Evolutionary conservation across 1,284 basidiomycete species (phyloP).

Genomic region (Ceratobasidium sp.): DNA sequence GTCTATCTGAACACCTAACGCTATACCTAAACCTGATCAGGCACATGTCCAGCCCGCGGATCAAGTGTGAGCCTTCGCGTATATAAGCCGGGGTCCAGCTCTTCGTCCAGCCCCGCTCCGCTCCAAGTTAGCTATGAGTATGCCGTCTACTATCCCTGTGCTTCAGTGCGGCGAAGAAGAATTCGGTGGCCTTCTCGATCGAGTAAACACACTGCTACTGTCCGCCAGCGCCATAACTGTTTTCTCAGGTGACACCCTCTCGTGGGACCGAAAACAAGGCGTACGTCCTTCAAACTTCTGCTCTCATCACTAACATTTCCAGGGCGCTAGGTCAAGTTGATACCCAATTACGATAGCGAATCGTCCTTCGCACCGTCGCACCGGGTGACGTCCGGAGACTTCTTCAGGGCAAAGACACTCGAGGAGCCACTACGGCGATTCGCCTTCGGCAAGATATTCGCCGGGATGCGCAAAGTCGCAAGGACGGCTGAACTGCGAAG

Average conservation of each 20-base stretch:
- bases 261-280: not conserved
- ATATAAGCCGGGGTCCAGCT: no score
- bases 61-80: no score
- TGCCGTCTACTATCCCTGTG: no score
- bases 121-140: no score
- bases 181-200: not conserved
- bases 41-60: no score
- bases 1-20: no score
- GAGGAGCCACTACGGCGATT: not conserved
- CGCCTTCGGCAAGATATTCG: not conserved
- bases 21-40: no score
- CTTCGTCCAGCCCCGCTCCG: no score
- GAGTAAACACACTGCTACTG: not conserved
- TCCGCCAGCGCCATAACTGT: not conserved
- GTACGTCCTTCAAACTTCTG: not conserved
- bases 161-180: not conserved
- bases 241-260: not conserved
- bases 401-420: not conserved
- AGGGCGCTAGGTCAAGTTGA: no score
- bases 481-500: not conserved
- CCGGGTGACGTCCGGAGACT: not conserved
- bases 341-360: no score
- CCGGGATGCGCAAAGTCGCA: not conserved
- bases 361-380: no score
- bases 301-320: not conserved